A percentile compares a stretch with the other conserved stretches of the same genome.
Conservation (phyloP, 495 filamentous ascomycete species). For the Annulohypoxylon nitens region DNA sequence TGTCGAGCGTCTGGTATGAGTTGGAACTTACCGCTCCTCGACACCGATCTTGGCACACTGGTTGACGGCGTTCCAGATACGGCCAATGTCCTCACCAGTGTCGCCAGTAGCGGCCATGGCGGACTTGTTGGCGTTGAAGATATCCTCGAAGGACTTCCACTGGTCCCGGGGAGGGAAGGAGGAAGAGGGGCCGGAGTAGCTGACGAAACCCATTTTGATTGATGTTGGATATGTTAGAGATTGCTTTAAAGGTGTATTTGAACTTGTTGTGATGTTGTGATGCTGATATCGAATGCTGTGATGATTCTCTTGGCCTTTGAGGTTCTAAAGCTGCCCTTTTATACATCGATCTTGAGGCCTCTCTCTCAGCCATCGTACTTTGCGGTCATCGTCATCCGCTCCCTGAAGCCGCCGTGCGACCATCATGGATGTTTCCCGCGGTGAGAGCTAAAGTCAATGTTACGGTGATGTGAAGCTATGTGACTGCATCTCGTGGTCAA, state of each 20-base stretch:
- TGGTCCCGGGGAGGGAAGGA: conserved; percentile 53
- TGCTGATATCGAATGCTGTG: conserved; percentile 23
- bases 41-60: conserved; percentile 53
- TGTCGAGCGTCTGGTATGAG: background rate
- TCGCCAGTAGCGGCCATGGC: conserved; percentile 52
- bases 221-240: conserved; percentile 2
- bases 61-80: conserved; percentile 52
- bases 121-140: conserved; percentile 56
- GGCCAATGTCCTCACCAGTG: conserved; percentile 53
- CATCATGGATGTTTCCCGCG: background rate
- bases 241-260: conserved; percentile 8
- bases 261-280: conserved; percentile 24
- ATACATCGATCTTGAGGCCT: conserved; percentile 22
- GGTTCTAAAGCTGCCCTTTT: conserved; percentile 18
- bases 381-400: background rate
- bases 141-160: conserved; percentile 55
- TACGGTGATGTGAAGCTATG: conserved; percentile 4
- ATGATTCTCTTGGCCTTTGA: conserved; percentile 22
- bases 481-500: conserved; percentile 34
- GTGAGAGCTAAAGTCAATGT: conserved; percentile 25
- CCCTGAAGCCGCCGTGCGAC: background rate
- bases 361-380: background rate
- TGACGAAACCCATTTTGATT: conserved; percentile 43
- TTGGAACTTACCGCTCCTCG: conserved; percentile 52
- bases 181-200: conserved; percentile 52